Base-by-base conservation (phyloP, 208 protist genomes). In the Giardia muris region DNA sequence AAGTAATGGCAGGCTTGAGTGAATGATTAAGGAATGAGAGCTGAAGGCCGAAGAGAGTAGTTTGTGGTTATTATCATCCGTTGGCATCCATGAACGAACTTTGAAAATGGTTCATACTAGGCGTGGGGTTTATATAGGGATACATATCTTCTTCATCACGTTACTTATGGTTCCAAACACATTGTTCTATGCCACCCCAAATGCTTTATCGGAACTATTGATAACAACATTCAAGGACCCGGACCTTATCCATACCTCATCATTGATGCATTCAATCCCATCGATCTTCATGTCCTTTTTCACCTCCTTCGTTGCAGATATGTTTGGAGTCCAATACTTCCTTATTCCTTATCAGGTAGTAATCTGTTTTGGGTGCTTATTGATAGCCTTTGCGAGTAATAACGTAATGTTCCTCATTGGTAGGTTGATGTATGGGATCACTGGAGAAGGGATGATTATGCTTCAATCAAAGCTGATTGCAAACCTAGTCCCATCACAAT, bases 401-500 rank as follows among this genome's bases (percentile, higher is more conserved):
- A 39, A 10, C 10, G 57, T 10, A 76, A 30, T 76, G 19, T 76
- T 76, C 57, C 57, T 76, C 57, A 76, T 76, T 30, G 57, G 57
- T 39, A 76, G 57, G 30, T 76, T 76, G 19, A 39, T 10, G 10
- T 76, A 76, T 30, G 57, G 57, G 57, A 10, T 76, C 30, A 39
- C 19, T 76, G 57, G 57, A 76, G 57, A 76, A 76, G 57, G 57
- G 19, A 10, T 76, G 10, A 76, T 76, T 76, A 76, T 76, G 57
- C 19, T 76, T 30, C 57, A 76, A 76, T 76, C 57, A 76, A 76
- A 76, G 57, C 57, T 76, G 57, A 76, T 76, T 76, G 10, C 57
- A 10, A 76, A 76, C 57, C 57, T 10, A 30, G 30, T 76, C 30
- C 57, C 57, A 10, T 30, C 19, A 10, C 57, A 76, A 30, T 76